Base-by-base conservation (phyloP, 805 yeast genomes). In the Sungouiella thailandica region DNA sequence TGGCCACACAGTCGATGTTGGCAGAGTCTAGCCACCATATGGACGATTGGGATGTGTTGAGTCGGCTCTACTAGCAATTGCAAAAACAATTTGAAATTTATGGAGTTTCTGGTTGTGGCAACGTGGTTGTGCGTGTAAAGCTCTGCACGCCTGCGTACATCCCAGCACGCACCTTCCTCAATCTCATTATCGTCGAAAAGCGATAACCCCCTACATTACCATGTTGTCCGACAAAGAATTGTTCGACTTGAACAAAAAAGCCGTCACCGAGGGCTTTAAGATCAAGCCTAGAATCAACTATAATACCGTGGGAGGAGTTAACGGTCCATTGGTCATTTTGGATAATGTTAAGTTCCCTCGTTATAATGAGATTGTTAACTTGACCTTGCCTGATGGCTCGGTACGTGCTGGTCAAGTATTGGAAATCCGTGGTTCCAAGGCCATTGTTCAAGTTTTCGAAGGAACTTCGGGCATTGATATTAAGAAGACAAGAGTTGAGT, bases 401-500 rank as follows among this genome's bases (percentile, higher is more conserved):
- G 68, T 71, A 32, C 84, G 98, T 67, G 95, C 95, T 39, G 99
- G 99, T 55, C 97, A 93, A 66, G 99, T 93, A 16, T 76, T 93
- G 56, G 99, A 93, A 68, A 97, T 94, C 39, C 83, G 94, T 66
- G 98, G 98, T 43, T 79, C 84, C 53, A 83, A 93, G 59, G 99
- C 99, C 35, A 79, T 93, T 62, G 99, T 93, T 34, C 99, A 93
- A 74, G 99, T 93, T 32, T 93, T 93, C 58, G 97, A 93, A 70
- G 99, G 99, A 57, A 93, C 99, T 33, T 83, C 96, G 4, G 99
- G 98, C 55, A 86, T 93, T 51, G 99, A 93, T 71, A 97, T 93
- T 44, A 89, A 93, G 70, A 93, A 89, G 70, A 93, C 99, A 32
- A 76, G 88, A 39, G 96, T 94, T 41, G 97, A 94, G 65, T 90